Evolutionary conservation across 768 basidiomycete species (phyloP), one percentile per base, ranked within the genome.

Genomic region (Kwoniella dejecticola): DNA sequence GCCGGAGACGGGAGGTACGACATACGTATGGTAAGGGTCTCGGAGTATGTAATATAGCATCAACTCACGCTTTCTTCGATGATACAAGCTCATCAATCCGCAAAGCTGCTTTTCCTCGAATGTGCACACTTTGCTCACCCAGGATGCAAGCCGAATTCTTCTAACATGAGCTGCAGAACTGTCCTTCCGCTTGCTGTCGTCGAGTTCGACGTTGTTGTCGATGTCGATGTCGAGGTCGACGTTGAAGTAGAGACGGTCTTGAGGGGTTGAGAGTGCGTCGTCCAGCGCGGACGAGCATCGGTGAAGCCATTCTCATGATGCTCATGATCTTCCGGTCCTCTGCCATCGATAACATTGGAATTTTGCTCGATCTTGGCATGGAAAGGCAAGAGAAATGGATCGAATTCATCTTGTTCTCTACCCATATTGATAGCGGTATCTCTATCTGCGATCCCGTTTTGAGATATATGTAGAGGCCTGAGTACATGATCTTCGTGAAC

Each of bases 121-220:
- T n/a, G n/a, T n/a, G n/a, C n/a, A n/a, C n/a, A n/a, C n/a, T n/a
- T n/a, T n/a, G 33, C 7, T 36, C 15, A 29, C 1, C 27, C 62
- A 2, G 46, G 44, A 30, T 52, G 52, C 5, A 71, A 53, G 10
- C 69, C 69, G 30, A 71, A 68, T 41, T 68, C 66, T 24, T 71
- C 69, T 33, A 71, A 12, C 63, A 68, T 67, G 6, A 56, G 29
- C 33, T 68, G 57, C 26, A 71, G 29, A 2, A 71, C 60, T 7
- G 69, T 71, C 30, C 54, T 58, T n/a, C 48, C 48, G 33, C 48
- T 50, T 50, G 27, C 19, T 23, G 46, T 26, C 15, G n/a, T 48
- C n/a, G 17, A 31, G 17, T 17, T 29, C 5, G 46, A 47, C 4
- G 13, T 47, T 7, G 38, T 53, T 30, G 19, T 21, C 12, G 36